Percentiles rank a stretch among this genome's conserved stretches.
phyloP scores from a whole-genome alignment of 176 grass and related monocot species.

The maize (Zea mays) region DNA sequence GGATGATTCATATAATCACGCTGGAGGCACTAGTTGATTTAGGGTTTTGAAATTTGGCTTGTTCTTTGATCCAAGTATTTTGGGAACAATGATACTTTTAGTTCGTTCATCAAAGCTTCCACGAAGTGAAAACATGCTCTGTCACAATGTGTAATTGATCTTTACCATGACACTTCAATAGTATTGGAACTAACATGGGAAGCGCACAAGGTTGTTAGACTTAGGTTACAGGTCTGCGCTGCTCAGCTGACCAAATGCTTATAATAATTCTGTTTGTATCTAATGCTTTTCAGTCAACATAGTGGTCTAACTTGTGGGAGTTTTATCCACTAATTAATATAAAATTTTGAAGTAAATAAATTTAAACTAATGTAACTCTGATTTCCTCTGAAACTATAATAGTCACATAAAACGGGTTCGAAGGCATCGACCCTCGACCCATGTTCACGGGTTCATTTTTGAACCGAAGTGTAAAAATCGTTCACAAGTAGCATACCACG shows the following conservation, averaged over 20 bases:
- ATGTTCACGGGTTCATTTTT: too few relatives aligned
- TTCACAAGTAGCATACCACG: too few relatives aligned
- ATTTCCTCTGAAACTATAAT: conserved; percentile 14
- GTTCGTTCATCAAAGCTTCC: neutral
- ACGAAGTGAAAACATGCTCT: neutral
- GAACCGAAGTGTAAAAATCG: too few relatives aligned
- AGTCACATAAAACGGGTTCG: too few relatives aligned
- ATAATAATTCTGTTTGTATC: neutral
- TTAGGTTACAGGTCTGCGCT: neutral
- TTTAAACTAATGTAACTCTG: neutral
- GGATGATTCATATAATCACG: neutral
- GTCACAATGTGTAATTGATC: neutral
- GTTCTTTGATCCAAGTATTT: conserved; percentile 1
- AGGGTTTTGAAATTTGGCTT: conserved; percentile 1
- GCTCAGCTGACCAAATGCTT: neutral
- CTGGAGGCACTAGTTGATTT: neutral
- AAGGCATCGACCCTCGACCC: too few relatives aligned
- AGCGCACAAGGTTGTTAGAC: neutral
- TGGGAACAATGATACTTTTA: neutral
- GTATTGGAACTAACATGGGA: neutral
- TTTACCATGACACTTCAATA: neutral
- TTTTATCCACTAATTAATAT: conserved; percentile 2
- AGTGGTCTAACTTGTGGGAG: conserved; percentile 17
- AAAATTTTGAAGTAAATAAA: neutral
- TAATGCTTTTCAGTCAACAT: neutral